phyloP scores from a whole-genome alignment of 768 basidiomycete species.

The Cubamyces sp. region DNA sequence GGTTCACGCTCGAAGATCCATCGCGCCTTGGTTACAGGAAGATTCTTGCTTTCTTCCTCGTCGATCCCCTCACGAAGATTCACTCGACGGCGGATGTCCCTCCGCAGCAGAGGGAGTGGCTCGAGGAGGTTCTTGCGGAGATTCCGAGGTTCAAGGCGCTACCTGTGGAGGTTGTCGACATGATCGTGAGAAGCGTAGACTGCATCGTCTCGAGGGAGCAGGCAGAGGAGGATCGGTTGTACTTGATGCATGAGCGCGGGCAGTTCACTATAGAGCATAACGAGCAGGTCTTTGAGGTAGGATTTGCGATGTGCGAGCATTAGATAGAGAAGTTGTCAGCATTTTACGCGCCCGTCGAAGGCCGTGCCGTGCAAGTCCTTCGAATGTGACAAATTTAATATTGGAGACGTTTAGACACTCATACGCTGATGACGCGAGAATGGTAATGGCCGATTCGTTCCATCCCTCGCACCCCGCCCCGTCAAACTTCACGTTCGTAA shows the following conservation, averaged over 20 bases:
- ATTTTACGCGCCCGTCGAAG: too few species aligned
- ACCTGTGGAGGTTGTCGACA: constrained; percentile 28
- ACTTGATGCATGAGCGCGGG: constrained; percentile 29
- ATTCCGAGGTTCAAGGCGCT: constrained; percentile 6
- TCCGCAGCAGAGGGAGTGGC: constrained; percentile 40
- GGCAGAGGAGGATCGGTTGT: constrained; percentile 21
- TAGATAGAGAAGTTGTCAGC: not conserved
- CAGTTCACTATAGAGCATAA: constrained; percentile 18
- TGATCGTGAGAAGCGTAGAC: constrained; percentile 17
- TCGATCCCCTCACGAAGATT: constrained; percentile 39
- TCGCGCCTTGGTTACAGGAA: constrained; percentile 43
- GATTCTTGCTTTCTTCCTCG: constrained; percentile 43
- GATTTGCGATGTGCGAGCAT: constrained; percentile 29
- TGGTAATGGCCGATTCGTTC: too few species aligned
- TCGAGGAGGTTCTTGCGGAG: not conserved
- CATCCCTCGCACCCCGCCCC: too few species aligned
- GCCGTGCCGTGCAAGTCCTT: too few species aligned
- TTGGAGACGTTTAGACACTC: too few species aligned
- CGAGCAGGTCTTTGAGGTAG: constrained; percentile 18
- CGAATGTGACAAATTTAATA: too few species aligned
- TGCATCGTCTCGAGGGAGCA: constrained; percentile 14
- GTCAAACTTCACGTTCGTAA: too few species aligned
- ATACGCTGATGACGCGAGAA: too few species aligned
- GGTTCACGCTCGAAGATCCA: constrained; percentile 39
- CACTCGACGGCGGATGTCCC: constrained; percentile 38